A percentile compares a stretch with the other conserved stretches of the same genome.
Evolutionary conservation across 2,329 filamentous ascomycete species (phyloP).

Genomic region (Pestalotiopsis sp.): DNA sequence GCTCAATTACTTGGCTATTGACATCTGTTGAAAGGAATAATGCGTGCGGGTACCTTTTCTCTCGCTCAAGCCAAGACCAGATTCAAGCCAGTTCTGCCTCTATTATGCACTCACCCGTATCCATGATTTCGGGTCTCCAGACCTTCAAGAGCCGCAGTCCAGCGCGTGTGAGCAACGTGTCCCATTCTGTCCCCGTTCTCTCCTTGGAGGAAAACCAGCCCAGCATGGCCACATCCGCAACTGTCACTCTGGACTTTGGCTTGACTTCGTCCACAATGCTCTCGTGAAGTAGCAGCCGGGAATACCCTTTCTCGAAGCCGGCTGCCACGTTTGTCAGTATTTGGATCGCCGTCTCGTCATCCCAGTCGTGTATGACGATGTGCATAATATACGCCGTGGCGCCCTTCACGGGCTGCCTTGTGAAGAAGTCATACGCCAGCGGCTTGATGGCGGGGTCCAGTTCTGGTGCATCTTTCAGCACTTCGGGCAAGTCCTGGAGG

Average conservation of each 20-base stretch:
- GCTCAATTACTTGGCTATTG: too few species aligned
- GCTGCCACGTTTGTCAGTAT: constrained; percentile 15
- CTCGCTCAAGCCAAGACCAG: too few species aligned
- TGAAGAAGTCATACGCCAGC: background rate
- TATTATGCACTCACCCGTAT: background rate
- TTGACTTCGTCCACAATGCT: constrained; percentile 33
- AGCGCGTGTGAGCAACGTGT: background rate
- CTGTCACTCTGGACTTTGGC: constrained; percentile 31
- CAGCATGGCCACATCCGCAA: constrained; percentile 39
- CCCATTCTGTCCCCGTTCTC: constrained; percentile 25
- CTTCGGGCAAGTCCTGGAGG: background rate
- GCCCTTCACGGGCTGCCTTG: background rate
- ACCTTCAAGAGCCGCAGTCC: background rate
- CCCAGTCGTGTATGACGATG: background rate
- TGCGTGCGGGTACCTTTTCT: too few species aligned
- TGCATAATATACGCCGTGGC: background rate
- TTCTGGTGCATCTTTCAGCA: background rate
- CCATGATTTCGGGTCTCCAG: background rate
- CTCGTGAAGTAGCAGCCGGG: constrained; percentile 38
- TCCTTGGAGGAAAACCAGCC: constrained; percentile 32
- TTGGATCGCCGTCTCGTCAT: background rate
- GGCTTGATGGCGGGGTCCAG: background rate
- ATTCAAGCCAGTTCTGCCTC: background rate
- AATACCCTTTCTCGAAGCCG: constrained; percentile 34
- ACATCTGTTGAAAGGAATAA: too few species aligned